These are phyloP conservation scores for Rhizophagus prolifer DNA, from an alignment of 192 early-diverging fungal genomes.

Conservation along the genomic window DNA sequence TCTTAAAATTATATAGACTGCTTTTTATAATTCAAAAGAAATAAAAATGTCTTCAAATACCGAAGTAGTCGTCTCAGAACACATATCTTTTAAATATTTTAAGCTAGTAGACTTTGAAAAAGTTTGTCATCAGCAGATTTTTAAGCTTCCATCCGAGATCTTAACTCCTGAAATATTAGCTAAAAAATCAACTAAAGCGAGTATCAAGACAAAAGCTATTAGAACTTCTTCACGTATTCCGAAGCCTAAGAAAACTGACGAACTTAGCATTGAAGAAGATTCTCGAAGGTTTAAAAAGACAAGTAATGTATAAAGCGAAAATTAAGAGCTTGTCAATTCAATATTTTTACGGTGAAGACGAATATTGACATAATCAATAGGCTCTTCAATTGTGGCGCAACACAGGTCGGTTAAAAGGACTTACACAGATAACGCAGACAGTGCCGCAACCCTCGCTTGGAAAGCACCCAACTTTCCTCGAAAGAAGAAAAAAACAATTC, in stretches of 20 bases:
- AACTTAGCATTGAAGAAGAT: not conserved
- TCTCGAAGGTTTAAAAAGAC: not conserved
- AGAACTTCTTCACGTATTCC: not conserved
- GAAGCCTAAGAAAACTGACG: not conserved
- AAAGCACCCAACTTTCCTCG: not conserved
- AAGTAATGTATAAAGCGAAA: not conserved
- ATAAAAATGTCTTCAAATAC: not conserved
- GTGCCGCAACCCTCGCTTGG: not conserved
- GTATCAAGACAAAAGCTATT: not conserved
- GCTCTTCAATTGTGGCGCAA: not conserved
- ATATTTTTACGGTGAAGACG: too few species aligned
- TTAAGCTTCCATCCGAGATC: not conserved
- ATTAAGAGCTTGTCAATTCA: not conserved
- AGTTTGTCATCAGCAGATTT: not conserved
- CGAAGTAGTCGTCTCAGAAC: not conserved
- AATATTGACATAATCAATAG: not conserved
- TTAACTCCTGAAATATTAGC: not conserved
- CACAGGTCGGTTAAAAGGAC: constrained; percentile 3
- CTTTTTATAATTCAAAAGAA: too few species aligned
- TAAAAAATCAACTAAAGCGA: not conserved
- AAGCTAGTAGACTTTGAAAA: constrained; percentile 1
- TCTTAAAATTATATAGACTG: too few species aligned
- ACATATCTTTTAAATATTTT: not conserved
- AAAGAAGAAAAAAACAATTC: not conserved
- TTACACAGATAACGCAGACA: not conserved